Conservation (phyloP, 805 yeast genomes). For the Candida fluviatilis region DNA sequence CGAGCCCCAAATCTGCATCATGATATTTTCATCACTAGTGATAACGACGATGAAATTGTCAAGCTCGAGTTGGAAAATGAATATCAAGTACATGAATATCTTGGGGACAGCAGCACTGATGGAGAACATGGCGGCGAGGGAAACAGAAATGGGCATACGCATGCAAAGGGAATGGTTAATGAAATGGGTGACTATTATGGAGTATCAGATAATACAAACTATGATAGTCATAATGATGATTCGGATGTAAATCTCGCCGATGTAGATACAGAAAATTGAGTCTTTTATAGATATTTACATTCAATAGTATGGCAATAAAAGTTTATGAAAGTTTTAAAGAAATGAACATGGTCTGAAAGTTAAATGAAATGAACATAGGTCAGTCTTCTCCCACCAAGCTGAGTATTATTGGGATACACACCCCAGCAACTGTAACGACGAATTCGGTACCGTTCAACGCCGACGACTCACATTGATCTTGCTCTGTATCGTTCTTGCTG, state of each 20-base stretch:
- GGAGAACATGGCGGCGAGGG: constrained; percentile 4
- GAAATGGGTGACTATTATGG: constrained; percentile 4
- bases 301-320: not conserved
- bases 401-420: constrained; percentile 22
- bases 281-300: not conserved
- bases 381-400: constrained; percentile 18
- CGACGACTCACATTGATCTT: not conserved
- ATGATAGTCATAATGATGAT: not conserved
- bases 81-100: constrained; percentile 2
- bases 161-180: constrained; percentile 4
- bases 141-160: constrained; percentile 3
- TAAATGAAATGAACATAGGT: too few relatives aligned
- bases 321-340: constrained; percentile 1
- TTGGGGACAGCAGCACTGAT: constrained; percentile 6
- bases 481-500: constrained; percentile 2
- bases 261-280: not conserved
- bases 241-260: constrained; percentile 1
- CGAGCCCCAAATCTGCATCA: not conserved
- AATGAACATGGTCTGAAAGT: too few relatives aligned
- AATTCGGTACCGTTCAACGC: constrained; percentile 11
- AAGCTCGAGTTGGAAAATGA: constrained; percentile 12
- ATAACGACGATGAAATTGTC: constrained; percentile 8
- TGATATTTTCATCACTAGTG: constrained; percentile 8
- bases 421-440: constrained; percentile 18
- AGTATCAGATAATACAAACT: constrained; percentile 1